These are phyloP conservation scores for Ogataea saltuana DNA, from an alignment of 805 yeast genomes.

Conservation along the genomic window DNA sequence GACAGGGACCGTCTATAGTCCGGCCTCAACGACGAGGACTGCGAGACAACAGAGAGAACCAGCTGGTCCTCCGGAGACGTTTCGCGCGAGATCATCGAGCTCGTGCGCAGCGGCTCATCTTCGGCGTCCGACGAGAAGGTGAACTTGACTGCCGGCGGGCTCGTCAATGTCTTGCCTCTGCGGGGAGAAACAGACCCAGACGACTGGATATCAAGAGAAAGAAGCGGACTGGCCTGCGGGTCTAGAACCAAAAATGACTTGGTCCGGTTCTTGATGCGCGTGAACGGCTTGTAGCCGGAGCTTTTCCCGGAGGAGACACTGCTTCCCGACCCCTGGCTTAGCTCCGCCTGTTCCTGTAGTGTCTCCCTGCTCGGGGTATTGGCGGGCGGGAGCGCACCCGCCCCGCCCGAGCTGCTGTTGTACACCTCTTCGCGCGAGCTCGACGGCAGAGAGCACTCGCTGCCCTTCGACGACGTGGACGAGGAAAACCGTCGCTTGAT, in stretches of 20 bases:
- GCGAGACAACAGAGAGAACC: not conserved
- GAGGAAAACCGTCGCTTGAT: conserved; percentile 18
- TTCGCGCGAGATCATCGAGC: not conserved
- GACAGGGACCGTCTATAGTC: conserved; percentile 23
- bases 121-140: conserved; percentile 15
- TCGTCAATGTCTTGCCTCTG: not conserved
- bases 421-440: not conserved
- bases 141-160: conserved; percentile 14
- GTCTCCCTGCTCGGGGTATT: conserved; percentile 8
- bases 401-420: not conserved
- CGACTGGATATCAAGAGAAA: no score
- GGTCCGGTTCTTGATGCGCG: conserved; percentile 17
- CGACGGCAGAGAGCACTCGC: not conserved
- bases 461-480: conserved; percentile 5
- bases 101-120: conserved; percentile 3
- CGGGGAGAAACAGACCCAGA: no score
- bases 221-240: no score
- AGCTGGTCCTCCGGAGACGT: conserved; percentile 2
- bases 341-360: conserved; percentile 5
- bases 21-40: conserved; percentile 14
- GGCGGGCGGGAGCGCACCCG: conserved; percentile 6
- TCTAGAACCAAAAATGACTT: conserved; percentile 20
- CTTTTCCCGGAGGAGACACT: conserved; percentile 15
- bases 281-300: conserved; percentile 13
- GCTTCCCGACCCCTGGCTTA: conserved; percentile 13